These are phyloP conservation scores for Botrytis aclada DNA, from an alignment of 2,329 filamentous ascomycete species.

Conservation along the genomic window DNA sequence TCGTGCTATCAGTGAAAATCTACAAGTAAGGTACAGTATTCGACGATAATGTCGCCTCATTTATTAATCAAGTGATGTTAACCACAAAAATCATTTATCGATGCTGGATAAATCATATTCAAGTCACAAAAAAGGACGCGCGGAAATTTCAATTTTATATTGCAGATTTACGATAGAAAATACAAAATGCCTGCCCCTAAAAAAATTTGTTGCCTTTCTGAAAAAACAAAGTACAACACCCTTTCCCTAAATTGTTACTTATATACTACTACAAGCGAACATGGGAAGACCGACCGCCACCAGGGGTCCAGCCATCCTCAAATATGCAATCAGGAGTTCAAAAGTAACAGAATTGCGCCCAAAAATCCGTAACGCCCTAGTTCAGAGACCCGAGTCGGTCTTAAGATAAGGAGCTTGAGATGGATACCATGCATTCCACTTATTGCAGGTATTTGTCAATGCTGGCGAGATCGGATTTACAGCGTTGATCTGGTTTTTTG, in stretches of 20 bases:
- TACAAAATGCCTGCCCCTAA: not conserved
- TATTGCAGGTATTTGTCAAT: constrained; percentile 25
- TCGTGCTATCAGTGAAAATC: not conserved
- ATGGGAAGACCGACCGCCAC: not conserved
- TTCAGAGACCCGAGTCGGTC: constrained; percentile 35
- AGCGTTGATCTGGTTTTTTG: constrained; percentile 6
- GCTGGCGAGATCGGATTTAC: constrained; percentile 23
- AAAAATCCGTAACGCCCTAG: too few relatives aligned
- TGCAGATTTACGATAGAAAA: not conserved
- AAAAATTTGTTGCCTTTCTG: not conserved
- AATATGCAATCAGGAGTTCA: not conserved
- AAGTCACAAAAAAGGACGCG: not conserved
- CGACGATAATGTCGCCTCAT: not conserved
- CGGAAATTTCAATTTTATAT: not conserved
- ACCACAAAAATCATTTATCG: not conserved
- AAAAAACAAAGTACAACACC: not conserved
- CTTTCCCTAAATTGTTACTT: not conserved
- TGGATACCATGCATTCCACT: constrained; percentile 28
- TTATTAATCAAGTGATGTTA: not conserved
- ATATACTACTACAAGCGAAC: not conserved
- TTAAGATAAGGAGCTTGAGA: constrained; percentile 24
- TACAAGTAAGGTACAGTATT: not conserved
- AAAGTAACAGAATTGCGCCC: not conserved
- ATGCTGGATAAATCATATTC: not conserved
- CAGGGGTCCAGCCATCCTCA: not conserved